phyloP scores from a whole-genome alignment of 441 rosid genomes.

The California macrophylla region DNA sequence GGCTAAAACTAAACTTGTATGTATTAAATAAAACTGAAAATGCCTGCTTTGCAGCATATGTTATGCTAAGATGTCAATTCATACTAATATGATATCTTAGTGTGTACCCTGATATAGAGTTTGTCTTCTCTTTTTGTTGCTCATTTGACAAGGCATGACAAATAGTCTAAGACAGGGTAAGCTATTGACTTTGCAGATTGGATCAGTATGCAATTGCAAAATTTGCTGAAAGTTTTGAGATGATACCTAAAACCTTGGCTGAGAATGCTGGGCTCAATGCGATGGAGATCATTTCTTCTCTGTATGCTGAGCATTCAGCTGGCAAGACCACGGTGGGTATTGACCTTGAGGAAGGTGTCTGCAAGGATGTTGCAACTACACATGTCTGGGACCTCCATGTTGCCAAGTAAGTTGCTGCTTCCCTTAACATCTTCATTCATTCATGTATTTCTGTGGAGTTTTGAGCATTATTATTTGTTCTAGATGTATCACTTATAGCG shows the following conservation, averaged over 20 bases:
- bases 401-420: slow-evolving; percentile 53
- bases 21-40: neutral
- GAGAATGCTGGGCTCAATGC: slow-evolving; percentile 97
- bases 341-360: slow-evolving; percentile 74
- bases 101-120: neutral
- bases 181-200: slow-evolving; percentile 46
- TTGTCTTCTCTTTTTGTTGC: neutral
- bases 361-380: slow-evolving; percentile 58
- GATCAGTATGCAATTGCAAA: slow-evolving; percentile 95
- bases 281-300: slow-evolving; percentile 87
- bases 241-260: slow-evolving; percentile 88
- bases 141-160: neutral
- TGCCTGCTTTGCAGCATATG: neutral
- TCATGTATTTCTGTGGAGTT: neutral
- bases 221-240: slow-evolving; percentile 96
- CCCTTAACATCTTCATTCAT: neutral
- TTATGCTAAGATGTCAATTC: neutral
- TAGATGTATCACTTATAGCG: neutral
- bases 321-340: slow-evolving; percentile 85
- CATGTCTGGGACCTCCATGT: slow-evolving; percentile 85
- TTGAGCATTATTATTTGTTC: slow-evolving; percentile 1
- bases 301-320: slow-evolving; percentile 85
- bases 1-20: neutral
- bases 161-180: neutral
- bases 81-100: neutral